Evolutionary conservation across 1,284 basidiomycete species (phyloP), one percentile per base, ranked within the genome.

Genomic region (Fomitopsis schrenkii): DNA sequence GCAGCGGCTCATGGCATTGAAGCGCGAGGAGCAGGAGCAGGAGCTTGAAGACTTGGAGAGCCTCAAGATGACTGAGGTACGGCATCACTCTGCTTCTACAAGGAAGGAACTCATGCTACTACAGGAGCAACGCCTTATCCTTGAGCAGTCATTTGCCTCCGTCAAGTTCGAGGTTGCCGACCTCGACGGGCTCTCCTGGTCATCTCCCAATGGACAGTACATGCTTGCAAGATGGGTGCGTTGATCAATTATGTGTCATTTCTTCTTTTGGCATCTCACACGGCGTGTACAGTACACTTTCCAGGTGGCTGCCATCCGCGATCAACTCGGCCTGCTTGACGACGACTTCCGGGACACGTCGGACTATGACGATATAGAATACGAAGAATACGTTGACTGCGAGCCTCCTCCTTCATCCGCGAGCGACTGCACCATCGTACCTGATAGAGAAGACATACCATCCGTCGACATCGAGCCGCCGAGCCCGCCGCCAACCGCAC

Each of bases 111-210:
- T 40, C 38, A n/a, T n/a, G 28, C 40, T 22, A 15, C 30, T 22
- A 14, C 26, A 82, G 80, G 79, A 78, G 58, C 78, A 80, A 67
- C 68, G 73, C 41, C 70, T 74, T 33, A 70, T 71, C 1, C 71
- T 82, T 22, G 36, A 76, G n/a, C 67, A 70, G 55, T 75, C 80
- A 5, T 81, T 82, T 57, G 68, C 65, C 38, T 72, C 73, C 2
- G 81, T 82, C 48, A 81, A 81, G 61, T 75, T 76, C 7, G 81
- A 83, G 55, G 82, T 82, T 63, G 72, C 71, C 59, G 80, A 82
- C 66, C 73, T 82, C 12, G 81, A 82, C 58, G 81, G 81, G 3
- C 61, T 80, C n/a, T 72, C 62, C 1, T 65, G 64, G 64, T 30
- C 58, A 7, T 45, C 58, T 3, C 62, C 62, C 10, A 36, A 22